Evolutionary conservation across 1,284 basidiomycete genomes (phyloP).

Genomic region (Boletus mariae): DNA sequence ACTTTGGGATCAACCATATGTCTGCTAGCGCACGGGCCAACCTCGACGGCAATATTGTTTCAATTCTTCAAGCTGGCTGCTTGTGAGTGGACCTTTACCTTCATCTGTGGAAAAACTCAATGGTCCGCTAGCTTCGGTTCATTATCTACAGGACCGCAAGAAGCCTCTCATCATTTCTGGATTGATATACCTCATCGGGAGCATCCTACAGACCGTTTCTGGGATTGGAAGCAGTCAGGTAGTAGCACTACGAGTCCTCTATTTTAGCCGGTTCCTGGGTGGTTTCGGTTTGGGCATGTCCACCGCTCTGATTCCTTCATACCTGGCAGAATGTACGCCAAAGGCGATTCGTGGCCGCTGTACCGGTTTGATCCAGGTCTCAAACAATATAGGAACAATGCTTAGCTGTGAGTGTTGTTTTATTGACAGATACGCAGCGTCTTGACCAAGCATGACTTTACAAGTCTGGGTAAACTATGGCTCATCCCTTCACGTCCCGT

Average conservation of each 20-base stretch:
- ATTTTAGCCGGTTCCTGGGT: conserved; percentile 47
- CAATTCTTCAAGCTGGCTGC: conserved; percentile 54
- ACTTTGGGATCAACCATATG: conserved; percentile 43
- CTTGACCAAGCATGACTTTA: conserved; percentile 1
- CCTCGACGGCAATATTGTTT: conserved; percentile 53
- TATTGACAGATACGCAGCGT: background rate
- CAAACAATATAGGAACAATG: conserved; percentile 49
- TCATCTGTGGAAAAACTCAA: background rate
- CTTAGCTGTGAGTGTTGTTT: conserved; percentile 41
- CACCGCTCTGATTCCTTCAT: conserved; percentile 53
- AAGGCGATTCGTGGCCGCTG: conserved; percentile 54
- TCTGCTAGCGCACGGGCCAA: conserved; percentile 35
- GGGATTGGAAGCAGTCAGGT: conserved; percentile 40
- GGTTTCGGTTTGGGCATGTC: conserved; percentile 52
- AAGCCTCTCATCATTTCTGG: conserved; percentile 48
- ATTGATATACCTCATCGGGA: conserved; percentile 54
- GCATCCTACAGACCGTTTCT: conserved; percentile 46
- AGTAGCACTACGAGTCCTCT: conserved; percentile 42
- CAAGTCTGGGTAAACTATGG: conserved; percentile 50
- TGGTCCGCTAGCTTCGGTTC: conserved; percentile 41
- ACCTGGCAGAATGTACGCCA: conserved; percentile 57
- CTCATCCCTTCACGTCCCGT: conserved; percentile 34
- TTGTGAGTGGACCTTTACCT: conserved; percentile 45
- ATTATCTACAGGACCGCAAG: conserved; percentile 41
- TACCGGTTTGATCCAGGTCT: conserved; percentile 54